Percentiles rank a stretch among this genome's conserved stretches.
These are phyloP conservation scores for Fulvia fulva DNA, from an alignment of 2,329 filamentous ascomycete species.

Conservation along the genomic window DNA sequence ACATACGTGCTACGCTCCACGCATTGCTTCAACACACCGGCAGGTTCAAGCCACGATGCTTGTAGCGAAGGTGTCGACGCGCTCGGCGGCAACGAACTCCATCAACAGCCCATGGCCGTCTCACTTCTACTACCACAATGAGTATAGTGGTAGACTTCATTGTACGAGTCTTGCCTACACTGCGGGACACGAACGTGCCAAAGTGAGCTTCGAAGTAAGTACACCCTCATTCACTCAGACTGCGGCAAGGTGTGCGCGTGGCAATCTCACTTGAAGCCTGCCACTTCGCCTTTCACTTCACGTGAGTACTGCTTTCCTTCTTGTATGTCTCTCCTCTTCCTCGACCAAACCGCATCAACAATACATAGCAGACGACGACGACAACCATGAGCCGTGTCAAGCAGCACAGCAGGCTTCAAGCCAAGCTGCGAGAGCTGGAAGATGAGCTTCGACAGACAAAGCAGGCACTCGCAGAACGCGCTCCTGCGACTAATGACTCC, in stretches of 20 bases:
- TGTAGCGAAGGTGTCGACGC: too few relatives aligned
- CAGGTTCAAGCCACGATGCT: too few relatives aligned
- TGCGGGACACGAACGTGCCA: background rate
- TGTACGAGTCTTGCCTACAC: background rate
- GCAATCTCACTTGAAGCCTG: background rate
- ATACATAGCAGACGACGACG: background rate
- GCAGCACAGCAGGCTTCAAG: background rate
- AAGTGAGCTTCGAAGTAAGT: background rate
- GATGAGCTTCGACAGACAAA: background rate
- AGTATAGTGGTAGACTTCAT: background rate
- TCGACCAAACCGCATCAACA: background rate
- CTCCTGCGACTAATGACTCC: background rate
- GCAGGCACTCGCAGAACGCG: background rate
- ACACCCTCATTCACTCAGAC: background rate
- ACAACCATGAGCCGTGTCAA: background rate
- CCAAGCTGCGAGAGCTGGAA: background rate
- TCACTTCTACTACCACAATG: background rate
- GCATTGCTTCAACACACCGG: too few relatives aligned
- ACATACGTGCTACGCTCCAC: too few relatives aligned
- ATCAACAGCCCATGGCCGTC: too few relatives aligned
- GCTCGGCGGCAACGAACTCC: too few relatives aligned
- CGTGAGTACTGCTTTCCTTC: background rate
- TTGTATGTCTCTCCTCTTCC: background rate
- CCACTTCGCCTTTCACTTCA: background rate
- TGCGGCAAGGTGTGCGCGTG: background rate